Base-by-base conservation (phyloP, 139 green algal genomes). In the Chlorella sp. region DNA sequence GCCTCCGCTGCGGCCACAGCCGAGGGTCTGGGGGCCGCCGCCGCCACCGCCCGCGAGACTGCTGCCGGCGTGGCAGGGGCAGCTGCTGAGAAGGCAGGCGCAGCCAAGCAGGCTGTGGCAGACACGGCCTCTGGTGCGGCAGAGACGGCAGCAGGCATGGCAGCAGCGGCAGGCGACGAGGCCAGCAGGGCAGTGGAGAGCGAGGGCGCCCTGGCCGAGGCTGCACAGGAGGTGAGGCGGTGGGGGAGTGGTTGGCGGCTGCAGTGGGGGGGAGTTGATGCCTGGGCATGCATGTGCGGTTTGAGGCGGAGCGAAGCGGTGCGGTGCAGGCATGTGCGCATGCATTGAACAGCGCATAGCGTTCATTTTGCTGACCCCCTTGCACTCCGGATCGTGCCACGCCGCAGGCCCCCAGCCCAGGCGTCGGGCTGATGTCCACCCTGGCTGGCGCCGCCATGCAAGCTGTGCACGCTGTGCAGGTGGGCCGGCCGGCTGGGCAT, bases 391-490 rank as follows among this genome's bases (percentile, higher is more conserved):
- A n/a, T n/a, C 9, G 14, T 60, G 13, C 14, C 16, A 26, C 9
- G 22, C 51, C 51, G 41, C 72, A 77, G 72, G 41, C 41, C 26
- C 20, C 72, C 26, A 58, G 41, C 41, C 43, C 72, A 0, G 46
- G 28, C 16, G 30, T 8, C 73, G 75, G 75, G 34, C 24, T 81
- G 36, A 56, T 56, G 28, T 51, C 51, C 34, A 54, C n/a, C 51
- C 75, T 81, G 51, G 34, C 68, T 51, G 75, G 75, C 51, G 75
- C 51, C 2, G 75, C 75, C 24, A 20, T 36, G 5, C 34, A 62
- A 30, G 75, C 75, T 36, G 51, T 69, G 51, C 51, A 69, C 36
- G 51, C 51, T 69, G 75, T 81, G 75, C 19, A 60, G 51, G 51
- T 60, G 51, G 51, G 51, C 51, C 13, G 51, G 24, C 13, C 51